Base-by-base conservation (phyloP, 257 asterid genomes). In the Ocimum tenuiflorum region DNA sequence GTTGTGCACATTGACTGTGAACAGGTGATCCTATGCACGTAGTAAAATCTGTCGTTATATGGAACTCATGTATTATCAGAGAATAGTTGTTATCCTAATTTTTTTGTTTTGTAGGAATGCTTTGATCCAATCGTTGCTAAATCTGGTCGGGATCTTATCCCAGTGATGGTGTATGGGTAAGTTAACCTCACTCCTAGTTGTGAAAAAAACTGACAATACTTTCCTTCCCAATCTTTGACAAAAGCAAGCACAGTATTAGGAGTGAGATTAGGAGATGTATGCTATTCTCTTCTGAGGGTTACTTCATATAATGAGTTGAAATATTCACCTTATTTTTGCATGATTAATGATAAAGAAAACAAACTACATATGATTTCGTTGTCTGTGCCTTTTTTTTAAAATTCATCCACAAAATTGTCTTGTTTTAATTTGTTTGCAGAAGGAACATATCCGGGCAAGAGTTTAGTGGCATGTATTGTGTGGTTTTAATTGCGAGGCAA, bases 161-260 rank as follows among this genome's bases (percentile, higher is more conserved):
- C 99, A 15, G 87, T 94, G 77, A 91, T 94, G 99, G 99, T 94
- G 48, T 91, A 94, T 45, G 99, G 97, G 99, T 94, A 75, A 81
- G 97, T 72, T 62, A 46, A 54, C 41, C 70, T 48, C 27, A n/a
- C 14, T 10, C 23, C 6, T 0, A 23, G 7, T 3, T 3, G n/a
- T 13, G 2, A 42, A 10, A 13, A 46, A 9, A 3, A 0, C 15
- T 10, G 22, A 39, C 3, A 39, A 11, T 39, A 39, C 45, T 39
- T 9, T 39, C 45, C 2, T n/a, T n/a, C 31, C 31, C 36, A 31
- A 31, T 31, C 36, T 41, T 41, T 12, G 9, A 1, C 7, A 41
- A 12, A 12, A 6, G 5, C 46, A 3, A 41, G 27, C 29, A 18
- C 14, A 14, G 22, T 38, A 24, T 12, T 41, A 38, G 14, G 63